These are phyloP conservation scores for Mucor piriformis DNA, from an alignment of 371 early-diverging fungal genomes.

Conservation along the genomic window DNA sequence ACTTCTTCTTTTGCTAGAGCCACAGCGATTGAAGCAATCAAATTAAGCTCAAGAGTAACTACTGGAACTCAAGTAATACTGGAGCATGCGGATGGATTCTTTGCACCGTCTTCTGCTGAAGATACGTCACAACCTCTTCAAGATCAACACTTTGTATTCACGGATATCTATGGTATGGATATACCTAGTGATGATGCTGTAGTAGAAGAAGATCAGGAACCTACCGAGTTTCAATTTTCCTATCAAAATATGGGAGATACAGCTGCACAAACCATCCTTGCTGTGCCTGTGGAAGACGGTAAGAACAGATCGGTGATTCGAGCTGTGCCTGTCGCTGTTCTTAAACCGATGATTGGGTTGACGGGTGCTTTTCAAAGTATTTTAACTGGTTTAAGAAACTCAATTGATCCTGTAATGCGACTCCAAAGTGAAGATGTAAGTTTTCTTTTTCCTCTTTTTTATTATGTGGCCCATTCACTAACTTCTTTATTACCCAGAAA, in stretches of 20 bases:
- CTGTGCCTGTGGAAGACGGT: conserved; percentile 80
- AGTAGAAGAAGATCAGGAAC: not conserved
- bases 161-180: conserved; percentile 12
- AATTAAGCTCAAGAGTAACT: conserved; percentile 84
- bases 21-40: conserved; percentile 90
- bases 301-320: conserved; percentile 69
- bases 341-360: conserved; percentile 95
- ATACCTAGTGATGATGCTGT: not conserved
- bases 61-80: conserved; percentile 90
- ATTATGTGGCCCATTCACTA: no score
- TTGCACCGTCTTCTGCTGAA: conserved; percentile 34
- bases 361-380: conserved; percentile 93
- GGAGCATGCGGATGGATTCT: conserved; percentile 88
- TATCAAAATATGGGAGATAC: conserved; percentile 77
- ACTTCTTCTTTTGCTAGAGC: conserved; percentile 87
- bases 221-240: conserved; percentile 64
- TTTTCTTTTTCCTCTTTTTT: not conserved
- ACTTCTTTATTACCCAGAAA: conserved; percentile 1
- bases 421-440: conserved; percentile 83
- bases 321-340: conserved; percentile 93
- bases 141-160: conserved; percentile 21
- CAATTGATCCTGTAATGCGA: conserved; percentile 82
- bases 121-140: not conserved
- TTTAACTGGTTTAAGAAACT: conserved; percentile 87
- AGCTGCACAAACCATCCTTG: conserved; percentile 87